Percentiles rank a stretch among this genome's conserved stretches.
These are phyloP conservation scores for Medicago lupulina DNA, from an alignment of 306 rosid species.

Conservation along the genomic window DNA sequence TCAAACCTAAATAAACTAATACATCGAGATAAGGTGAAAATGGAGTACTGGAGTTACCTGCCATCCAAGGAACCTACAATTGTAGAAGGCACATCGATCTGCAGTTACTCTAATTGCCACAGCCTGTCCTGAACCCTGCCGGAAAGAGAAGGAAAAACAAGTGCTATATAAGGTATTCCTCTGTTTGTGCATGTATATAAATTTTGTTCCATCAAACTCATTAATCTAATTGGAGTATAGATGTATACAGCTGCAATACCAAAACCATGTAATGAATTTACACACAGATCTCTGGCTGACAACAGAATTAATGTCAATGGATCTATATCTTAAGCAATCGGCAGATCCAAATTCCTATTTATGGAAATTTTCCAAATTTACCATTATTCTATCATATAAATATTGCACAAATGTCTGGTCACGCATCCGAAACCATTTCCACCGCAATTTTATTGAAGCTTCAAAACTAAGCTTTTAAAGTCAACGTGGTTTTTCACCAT, in stretches of 20 bases:
- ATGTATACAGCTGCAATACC: too few relatives aligned
- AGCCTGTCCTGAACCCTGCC: slow-evolving; percentile 97
- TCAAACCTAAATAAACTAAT: slow-evolving; percentile 30
- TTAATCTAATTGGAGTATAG: too few relatives aligned
- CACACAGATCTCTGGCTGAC: too few relatives aligned
- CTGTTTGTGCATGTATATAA: too few relatives aligned
- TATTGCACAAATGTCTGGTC: neutral
- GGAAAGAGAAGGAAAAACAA: slow-evolving; percentile 28
- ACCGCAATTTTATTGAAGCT: neutral
- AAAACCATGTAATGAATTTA: too few relatives aligned
- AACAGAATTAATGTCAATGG: slow-evolving; percentile 14
- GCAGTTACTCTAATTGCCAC: slow-evolving; percentile 98
- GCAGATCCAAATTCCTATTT: neutral
- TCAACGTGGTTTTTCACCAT: too few relatives aligned
- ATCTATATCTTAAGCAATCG: slow-evolving; percentile 6
- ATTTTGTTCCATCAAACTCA: too few relatives aligned
- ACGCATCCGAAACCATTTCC: neutral
- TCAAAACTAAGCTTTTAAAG: too few relatives aligned
- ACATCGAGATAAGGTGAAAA: slow-evolving; percentile 1
- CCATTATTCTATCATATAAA: neutral
- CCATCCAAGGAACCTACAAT: slow-evolving; percentile 99
- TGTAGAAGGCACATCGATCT: slow-evolving; percentile 96
- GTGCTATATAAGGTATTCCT: neutral
- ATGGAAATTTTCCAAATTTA: slow-evolving; percentile 10
- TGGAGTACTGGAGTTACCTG: slow-evolving; percentile 64